These are phyloP conservation scores for Fusarium austroafricanum DNA, from an alignment of 2,329 filamentous ascomycete genomes.

Conservation along the genomic window DNA sequence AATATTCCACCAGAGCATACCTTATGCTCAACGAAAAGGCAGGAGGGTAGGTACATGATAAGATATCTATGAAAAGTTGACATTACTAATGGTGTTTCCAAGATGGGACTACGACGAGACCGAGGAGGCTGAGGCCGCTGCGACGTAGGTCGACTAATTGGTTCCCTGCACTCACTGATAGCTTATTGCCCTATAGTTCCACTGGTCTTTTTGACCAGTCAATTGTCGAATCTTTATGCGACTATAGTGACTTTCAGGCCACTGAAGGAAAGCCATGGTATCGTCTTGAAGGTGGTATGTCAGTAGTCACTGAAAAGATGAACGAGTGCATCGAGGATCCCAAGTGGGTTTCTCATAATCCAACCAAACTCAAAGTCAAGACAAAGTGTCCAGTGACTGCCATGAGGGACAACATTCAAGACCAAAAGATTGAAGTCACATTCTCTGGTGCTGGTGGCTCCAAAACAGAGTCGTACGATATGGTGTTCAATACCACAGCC, in stretches of 20 bases:
- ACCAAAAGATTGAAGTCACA: slow-evolving; percentile 6
- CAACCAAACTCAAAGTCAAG: neutral
- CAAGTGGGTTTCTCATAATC: neutral
- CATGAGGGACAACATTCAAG: neutral
- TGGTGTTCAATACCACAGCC: slow-evolving; percentile 35
- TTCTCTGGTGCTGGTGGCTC: neutral
- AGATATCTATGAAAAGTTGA: too few species aligned
- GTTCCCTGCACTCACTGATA: neutral
- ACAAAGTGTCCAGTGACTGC: neutral
- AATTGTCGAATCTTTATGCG: slow-evolving; percentile 19
- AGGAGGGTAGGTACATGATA: neutral
- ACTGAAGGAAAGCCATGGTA: neutral
- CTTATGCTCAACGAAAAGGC: slow-evolving; percentile 15
- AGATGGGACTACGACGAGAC: slow-evolving; percentile 19
- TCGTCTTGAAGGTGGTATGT: slow-evolving; percentile 34
- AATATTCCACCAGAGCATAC: slow-evolving; percentile 20
- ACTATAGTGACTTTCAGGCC: slow-evolving; percentile 30
- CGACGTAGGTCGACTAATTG: neutral
- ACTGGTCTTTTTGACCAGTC: slow-evolving; percentile 29
- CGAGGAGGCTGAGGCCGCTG: neutral
- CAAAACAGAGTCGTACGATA: slow-evolving; percentile 2
- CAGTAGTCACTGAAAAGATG: slow-evolving; percentile 24
- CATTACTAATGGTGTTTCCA: fast-evolving
- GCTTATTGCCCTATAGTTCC: neutral
- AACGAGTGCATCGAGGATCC: neutral